Percentiles rank a stretch among this genome's conserved stretches.
Evolutionary conservation across 768 basidiomycete genomes (phyloP).

Genomic region (Hypholoma fasciculare): DNA sequence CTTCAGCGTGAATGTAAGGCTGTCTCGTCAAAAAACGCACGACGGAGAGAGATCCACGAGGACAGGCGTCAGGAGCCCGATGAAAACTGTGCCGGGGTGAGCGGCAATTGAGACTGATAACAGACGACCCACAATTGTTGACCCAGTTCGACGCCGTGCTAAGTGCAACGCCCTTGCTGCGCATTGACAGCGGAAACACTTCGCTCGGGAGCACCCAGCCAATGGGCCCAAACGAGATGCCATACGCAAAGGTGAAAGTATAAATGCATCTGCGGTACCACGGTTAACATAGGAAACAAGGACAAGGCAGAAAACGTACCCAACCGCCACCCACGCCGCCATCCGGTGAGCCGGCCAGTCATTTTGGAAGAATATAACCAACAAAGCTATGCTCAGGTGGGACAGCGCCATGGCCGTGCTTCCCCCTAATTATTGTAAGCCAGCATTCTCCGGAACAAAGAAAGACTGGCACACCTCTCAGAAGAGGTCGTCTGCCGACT

Average conservation of each 20-base stretch:
- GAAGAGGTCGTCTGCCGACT: constrained; percentile 62
- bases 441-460: not conserved
- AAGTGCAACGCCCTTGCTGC: constrained; percentile 80
- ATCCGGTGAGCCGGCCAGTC: constrained; percentile 59
- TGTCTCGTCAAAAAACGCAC: constrained; percentile 31
- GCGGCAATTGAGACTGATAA: not conserved
- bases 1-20: not conserved
- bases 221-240: constrained; percentile 75
- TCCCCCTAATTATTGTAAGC: constrained; percentile 37
- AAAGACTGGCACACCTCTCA: constrained; percentile 39
- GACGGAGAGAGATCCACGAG: constrained; percentile 61
- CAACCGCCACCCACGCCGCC: constrained; percentile 72
- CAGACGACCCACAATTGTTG: constrained; percentile 63
- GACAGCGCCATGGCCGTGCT: constrained; percentile 63
- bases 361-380: constrained; percentile 54
- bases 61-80: constrained; percentile 72
- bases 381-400: constrained; percentile 62
- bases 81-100: constrained; percentile 50
- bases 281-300: not conserved
- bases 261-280: constrained; percentile 55
- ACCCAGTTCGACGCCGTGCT: constrained; percentile 87
- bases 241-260: constrained; percentile 75
- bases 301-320: constrained; percentile 35
- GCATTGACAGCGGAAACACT: constrained; percentile 76
- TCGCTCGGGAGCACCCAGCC: constrained; percentile 86